Conservation (phyloP, 352 stramenopile species). For the Globisporangium uncinulatum region DNA sequence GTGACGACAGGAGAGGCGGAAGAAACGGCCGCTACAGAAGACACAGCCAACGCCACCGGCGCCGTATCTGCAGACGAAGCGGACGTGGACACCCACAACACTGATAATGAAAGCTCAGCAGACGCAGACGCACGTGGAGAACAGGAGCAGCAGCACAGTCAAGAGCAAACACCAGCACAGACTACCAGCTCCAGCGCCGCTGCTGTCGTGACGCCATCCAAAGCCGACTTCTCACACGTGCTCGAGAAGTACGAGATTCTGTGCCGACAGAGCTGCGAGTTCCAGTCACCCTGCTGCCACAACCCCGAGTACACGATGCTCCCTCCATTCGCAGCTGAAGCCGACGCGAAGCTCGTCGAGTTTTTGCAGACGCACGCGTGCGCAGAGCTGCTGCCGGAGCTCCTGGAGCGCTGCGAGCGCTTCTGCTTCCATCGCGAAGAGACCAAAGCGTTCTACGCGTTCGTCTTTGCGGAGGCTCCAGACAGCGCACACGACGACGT, state of each 20-base stretch:
- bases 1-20: neutral
- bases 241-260: slow-evolving; percentile 55
- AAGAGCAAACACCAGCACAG: neutral
- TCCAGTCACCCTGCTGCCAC: slow-evolving; percentile 40
- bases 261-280: slow-evolving; percentile 52
- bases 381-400: slow-evolving; percentile 12
- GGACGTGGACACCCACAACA: neutral
- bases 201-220: no score
- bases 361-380: slow-evolving; percentile 15
- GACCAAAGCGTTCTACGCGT: slow-evolving; percentile 25
- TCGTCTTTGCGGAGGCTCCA: slow-evolving; percentile 21
- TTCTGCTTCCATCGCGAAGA: slow-evolving; percentile 39
- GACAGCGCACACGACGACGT: slow-evolving; percentile 13
- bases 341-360: slow-evolving; percentile 4
- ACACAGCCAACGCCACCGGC: neutral
- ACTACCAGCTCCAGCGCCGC: slow-evolving; percentile 9
- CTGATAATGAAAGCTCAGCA: neutral
- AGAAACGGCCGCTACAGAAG: neutral
- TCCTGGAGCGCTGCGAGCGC: slow-evolving; percentile 18
- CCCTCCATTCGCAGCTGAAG: slow-evolving; percentile 10
- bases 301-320: slow-evolving; percentile 55
- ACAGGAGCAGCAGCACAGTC: neutral
- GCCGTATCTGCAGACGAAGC: neutral
- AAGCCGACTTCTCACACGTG: slow-evolving; percentile 32
- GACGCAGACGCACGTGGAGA: no score